Evolutionary conservation across 2,329 filamentous ascomycete genomes (phyloP).

Genomic region (Samsoniella hepiali): DNA sequence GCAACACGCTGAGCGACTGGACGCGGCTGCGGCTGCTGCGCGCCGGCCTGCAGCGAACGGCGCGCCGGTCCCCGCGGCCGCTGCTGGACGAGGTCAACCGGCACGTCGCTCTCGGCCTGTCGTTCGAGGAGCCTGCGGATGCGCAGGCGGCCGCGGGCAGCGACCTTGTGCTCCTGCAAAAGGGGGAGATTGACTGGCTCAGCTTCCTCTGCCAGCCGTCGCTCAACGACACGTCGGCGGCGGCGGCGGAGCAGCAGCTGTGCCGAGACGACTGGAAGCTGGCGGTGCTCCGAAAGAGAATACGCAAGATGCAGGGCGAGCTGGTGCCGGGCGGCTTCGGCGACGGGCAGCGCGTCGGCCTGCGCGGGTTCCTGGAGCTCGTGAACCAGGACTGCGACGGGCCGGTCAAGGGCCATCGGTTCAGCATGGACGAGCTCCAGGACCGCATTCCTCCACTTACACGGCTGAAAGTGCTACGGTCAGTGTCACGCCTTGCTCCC

Average conservation of each 20-base stretch:
- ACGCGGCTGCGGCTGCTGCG: conserved; percentile 23
- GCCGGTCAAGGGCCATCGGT: conserved; percentile 24
- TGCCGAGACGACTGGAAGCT: neutral
- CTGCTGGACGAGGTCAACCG: conserved; percentile 27
- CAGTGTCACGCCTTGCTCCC: neutral
- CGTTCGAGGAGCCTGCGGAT: neutral
- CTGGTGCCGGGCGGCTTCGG: neutral
- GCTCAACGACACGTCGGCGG: conserved; percentile 7
- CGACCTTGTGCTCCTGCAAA: neutral
- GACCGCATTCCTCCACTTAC: conserved; percentile 16
- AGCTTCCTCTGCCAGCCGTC: conserved; percentile 27
- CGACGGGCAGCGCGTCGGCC: neutral
- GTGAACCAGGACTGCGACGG: conserved; percentile 25
- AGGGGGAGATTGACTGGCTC: conserved; percentile 33
- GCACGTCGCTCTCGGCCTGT: conserved; percentile 19
- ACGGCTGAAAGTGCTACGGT: conserved; percentile 21
- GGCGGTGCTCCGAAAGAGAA: neutral
- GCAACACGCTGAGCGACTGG: conserved; percentile 17
- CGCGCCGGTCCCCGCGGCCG: conserved; percentile 26
- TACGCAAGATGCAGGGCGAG: neutral
- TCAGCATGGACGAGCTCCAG: conserved; percentile 24
- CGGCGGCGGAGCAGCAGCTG: too few species aligned
- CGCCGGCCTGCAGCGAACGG: conserved; percentile 26
- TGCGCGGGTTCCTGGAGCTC: conserved; percentile 24
- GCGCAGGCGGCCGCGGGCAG: neutral